Evolutionary conservation across 2,329 filamentous ascomycete genomes (phyloP).

Genomic region (Fusarium marasasianum): DNA sequence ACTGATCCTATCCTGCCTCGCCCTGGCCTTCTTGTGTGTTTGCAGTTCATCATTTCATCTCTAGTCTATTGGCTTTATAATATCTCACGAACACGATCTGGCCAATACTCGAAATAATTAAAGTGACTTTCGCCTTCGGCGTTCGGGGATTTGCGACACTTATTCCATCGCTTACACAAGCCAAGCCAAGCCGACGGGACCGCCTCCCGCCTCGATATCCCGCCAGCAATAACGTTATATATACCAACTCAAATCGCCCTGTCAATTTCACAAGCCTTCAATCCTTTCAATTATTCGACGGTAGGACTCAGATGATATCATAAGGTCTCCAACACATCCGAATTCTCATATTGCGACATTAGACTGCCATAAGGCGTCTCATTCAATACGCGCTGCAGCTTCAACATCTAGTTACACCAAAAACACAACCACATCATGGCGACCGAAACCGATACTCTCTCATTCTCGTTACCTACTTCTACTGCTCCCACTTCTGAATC

Average conservation of each 20-base stretch:
- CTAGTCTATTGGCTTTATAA: background rate
- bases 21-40: background rate
- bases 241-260: background rate
- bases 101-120: background rate
- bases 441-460: slow-evolving; percentile 48
- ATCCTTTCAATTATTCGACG: background rate
- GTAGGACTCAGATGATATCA: slow-evolving; percentile 22
- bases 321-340: background rate
- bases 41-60: background rate
- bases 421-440: slow-evolving; percentile 35
- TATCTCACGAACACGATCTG: background rate
- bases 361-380: slow-evolving; percentile 20
- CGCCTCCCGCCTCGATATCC: slow-evolving; percentile 12
- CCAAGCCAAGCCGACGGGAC: slow-evolving; percentile 18
- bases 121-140: slow-evolving; percentile 20
- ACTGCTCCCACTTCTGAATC: slow-evolving; percentile 46
- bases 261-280: background rate
- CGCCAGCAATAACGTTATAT: background rate
- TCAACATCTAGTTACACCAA: background rate
- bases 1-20: slow-evolving; percentile 3
- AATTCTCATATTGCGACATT: background rate
- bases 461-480: slow-evolving; percentile 45
- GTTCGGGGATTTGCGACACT: slow-evolving; percentile 33
- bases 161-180: slow-evolving; percentile 32
- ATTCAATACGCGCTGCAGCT: background rate